Base-by-base conservation (phyloP, 2,329 filamentous ascomycete genomes). In the Phymatotrichopsis omnivora region DNA sequence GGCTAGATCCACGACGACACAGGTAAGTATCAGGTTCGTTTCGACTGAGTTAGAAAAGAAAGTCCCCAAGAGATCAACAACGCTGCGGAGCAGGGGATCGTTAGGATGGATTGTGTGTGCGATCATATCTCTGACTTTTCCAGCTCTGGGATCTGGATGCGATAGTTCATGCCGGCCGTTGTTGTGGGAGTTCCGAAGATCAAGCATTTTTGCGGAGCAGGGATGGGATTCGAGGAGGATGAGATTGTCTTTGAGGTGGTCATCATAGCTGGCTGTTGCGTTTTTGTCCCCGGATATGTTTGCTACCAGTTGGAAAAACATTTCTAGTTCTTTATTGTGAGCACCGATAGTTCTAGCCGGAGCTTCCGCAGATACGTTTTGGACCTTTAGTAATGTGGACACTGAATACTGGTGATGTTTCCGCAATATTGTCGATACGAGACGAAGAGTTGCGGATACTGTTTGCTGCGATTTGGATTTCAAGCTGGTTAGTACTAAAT, bases 21-120 rank as follows among this genome's bases (percentile, higher is more conserved):
- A 84, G 0, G 89, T 96, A 2, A 95, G 70, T 0, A 82, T 82
- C 3, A 98, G 67, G 56, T 98, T 98, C 2, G 83, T 87, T 57
- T 95, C 85, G 2, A 96, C 78, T 2, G 85, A 80, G 57, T 98
- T 98, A 4, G 84, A 73, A 57, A 95, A 85, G 59, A 96, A 98
- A 0, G 73, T 79, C 33, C 80, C 73, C 8, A 98, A 64, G 6
- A 89, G 71, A 32, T 82, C 78, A 7, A 82, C 66, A 2, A 83
- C 67, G 7, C 82, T 76, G 60, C 74, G 76, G 35, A 79, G 69
- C 27, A 78, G 71, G 32, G 72, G 77, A 54, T 79, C 79, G 43
- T 76, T 74, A 1, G 69, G 70, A 42, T 72, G 72, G 14, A 84
- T 67, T 4, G 76, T 77, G 58, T 82, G 78, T 25, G 65, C 71